A percentile compares a stretch with the other conserved stretches of the same genome.
These are phyloP conservation scores for Sporobolomyces pararoseus DNA, from an alignment of 768 basidiomycete genomes.

Conservation along the genomic window DNA sequence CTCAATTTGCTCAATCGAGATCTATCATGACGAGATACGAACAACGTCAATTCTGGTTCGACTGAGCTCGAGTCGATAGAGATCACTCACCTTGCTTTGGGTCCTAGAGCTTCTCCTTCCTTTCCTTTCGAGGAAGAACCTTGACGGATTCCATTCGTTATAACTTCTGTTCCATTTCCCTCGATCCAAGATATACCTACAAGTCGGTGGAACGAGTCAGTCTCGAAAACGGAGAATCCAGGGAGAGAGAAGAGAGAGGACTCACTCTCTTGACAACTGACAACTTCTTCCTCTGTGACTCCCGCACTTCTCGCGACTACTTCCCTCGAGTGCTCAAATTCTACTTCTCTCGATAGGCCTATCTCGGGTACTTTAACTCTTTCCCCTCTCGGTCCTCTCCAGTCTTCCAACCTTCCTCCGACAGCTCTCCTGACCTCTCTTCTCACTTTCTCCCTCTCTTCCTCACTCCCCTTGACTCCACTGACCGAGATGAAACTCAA, in stretches of 20 bases:
- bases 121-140: constrained; percentile 65
- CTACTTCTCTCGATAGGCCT: neutral
- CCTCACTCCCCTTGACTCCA: constrained; percentile 57
- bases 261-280: constrained; percentile 27
- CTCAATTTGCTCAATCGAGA: constrained; percentile 29
- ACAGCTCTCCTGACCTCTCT: constrained; percentile 61
- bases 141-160: constrained; percentile 75
- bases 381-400: constrained; percentile 43
- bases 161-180: constrained; percentile 58
- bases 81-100: constrained; percentile 59
- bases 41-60: neutral
- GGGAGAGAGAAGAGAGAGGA: constrained; percentile 61
- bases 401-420: constrained; percentile 60
- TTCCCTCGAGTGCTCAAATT: constrained; percentile 14
- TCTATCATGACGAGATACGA: neutral
- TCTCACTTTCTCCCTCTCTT: constrained; percentile 35
- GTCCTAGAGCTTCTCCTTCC: constrained; percentile 54
- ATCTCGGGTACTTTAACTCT: neutral
- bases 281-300: neutral
- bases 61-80: neutral
- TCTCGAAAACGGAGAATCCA: constrained; percentile 11
- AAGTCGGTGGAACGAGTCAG: neutral
- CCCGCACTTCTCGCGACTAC: neutral
- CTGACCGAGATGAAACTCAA: constrained; percentile 62
- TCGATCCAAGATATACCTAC: constrained; percentile 70